These are phyloP conservation scores for Rhododendron williamsianum DNA, from an alignment of 148 eudicot species.

Conservation along the genomic window DNA sequence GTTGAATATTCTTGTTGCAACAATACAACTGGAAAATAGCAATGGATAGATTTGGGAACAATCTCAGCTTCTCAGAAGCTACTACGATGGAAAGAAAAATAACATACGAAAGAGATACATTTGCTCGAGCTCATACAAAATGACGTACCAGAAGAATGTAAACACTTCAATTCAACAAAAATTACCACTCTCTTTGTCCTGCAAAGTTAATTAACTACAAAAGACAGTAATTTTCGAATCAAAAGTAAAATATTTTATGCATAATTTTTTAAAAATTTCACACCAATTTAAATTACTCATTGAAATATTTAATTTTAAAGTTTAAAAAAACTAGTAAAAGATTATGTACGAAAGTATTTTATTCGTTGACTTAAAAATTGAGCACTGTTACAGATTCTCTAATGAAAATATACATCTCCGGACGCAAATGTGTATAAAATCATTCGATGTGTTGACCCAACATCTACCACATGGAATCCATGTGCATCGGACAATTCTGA, in stretches of 20 bases:
- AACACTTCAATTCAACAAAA: background rate
- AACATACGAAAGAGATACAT: background rate
- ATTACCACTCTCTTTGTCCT: background rate
- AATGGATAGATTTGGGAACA: background rate
- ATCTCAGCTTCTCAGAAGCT: background rate
- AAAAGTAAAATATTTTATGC: background rate
- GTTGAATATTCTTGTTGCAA: background rate
- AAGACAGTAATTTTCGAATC: background rate
- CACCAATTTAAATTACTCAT: background rate
- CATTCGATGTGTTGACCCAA: background rate
- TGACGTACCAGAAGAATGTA: background rate
- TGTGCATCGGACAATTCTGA: background rate
- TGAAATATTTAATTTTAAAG: background rate
- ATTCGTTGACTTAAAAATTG: background rate
- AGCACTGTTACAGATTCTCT: too few species aligned
- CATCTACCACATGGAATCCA: too few species aligned
- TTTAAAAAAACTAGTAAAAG: background rate
- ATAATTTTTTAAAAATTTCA: background rate
- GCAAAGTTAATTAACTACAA: background rate
- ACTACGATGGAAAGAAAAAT: background rate
- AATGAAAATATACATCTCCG: too few species aligned
- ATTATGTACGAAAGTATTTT: background rate
- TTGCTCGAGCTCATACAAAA: background rate
- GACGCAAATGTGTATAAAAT: too few species aligned
- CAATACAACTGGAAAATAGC: background rate